phyloP scores from a whole-genome alignment of 192 early-diverging fungal genomes.

The Mortierella claussenii region DNA sequence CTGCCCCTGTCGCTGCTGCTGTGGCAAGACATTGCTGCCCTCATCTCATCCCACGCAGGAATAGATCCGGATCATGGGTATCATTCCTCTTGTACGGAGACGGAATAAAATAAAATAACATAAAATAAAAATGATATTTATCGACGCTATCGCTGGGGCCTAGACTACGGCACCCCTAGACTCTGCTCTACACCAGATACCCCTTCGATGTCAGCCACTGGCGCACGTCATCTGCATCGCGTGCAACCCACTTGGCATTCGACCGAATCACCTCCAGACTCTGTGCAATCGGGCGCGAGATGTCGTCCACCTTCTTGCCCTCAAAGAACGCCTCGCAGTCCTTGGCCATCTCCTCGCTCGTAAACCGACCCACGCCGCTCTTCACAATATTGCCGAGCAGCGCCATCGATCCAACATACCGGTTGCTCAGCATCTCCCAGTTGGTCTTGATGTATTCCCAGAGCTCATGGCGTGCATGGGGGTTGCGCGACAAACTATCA shows the following conservation, averaged over 20 bases:
- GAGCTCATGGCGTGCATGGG: slow-evolving; percentile 62
- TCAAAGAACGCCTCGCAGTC: slow-evolving; percentile 74
- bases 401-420: slow-evolving; percentile 63
- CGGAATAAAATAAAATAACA: too few relatives aligned
- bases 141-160: too few relatives aligned
- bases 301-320: slow-evolving; percentile 70
- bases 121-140: too few relatives aligned
- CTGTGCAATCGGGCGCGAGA: slow-evolving; percentile 76
- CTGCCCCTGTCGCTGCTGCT: too few relatives aligned
- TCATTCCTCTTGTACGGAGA: too few relatives aligned
- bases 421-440: slow-evolving; percentile 64
- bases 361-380: slow-evolving; percentile 56
- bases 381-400: slow-evolving; percentile 60
- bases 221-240: slow-evolving; percentile 69
- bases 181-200: slow-evolving; percentile 18
- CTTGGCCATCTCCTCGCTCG: slow-evolving; percentile 65
- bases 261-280: slow-evolving; percentile 74
- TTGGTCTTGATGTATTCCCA: slow-evolving; percentile 76
- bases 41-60: too few relatives aligned
- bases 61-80: too few relatives aligned
- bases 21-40: too few relatives aligned
- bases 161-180: too few relatives aligned
- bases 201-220: slow-evolving; percentile 52
- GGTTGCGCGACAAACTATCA: slow-evolving; percentile 63
- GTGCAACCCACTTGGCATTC: slow-evolving; percentile 65